Conservation (phyloP, 495 filamentous ascomycete species). For the Trichoderma gamsii region DNA sequence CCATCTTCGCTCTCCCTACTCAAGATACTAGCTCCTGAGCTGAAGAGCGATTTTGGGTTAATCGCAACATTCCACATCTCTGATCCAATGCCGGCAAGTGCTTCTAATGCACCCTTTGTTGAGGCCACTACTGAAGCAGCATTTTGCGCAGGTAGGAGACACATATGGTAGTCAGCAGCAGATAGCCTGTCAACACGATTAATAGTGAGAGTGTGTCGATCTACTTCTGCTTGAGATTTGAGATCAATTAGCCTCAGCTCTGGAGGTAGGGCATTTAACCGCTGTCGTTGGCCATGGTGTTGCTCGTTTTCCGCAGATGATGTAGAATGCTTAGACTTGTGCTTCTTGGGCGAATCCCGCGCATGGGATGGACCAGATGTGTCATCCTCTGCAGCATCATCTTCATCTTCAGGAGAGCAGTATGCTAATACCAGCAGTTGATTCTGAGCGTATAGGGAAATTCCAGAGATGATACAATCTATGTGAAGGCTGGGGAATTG, state of each 20-base stretch:
- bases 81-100: conserved; percentile 50
- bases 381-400: conserved; percentile 34
- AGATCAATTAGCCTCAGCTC: conserved; percentile 89
- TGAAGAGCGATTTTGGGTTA: conserved; percentile 78
- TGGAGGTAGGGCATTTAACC: conserved; percentile 70
- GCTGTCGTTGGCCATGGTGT: conserved; percentile 54
- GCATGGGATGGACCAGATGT: background rate
- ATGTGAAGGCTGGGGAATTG: conserved; percentile 65
- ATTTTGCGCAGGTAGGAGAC: conserved; percentile 69
- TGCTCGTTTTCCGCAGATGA: conserved; percentile 46
- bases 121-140: conserved; percentile 53
- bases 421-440: conserved; percentile 87
- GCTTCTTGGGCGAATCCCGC: conserved; percentile 23
- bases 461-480: conserved; percentile 94
- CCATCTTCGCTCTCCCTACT: conserved; percentile 59
- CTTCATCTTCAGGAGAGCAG: conserved; percentile 62
- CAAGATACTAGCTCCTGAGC: conserved; percentile 74
- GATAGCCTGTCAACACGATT: conserved; percentile 79
- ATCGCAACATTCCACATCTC: conserved; percentile 74
- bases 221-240: conserved; percentile 66
- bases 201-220: conserved; percentile 73
- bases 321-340: conserved; percentile 33
- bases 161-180: conserved; percentile 88
- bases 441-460: conserved; percentile 92
- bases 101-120: conserved; percentile 64